Evolutionary conservation across 2,329 filamentous ascomycete genomes (phyloP).

Genomic region (Pseudogymnoascus sp.): DNA sequence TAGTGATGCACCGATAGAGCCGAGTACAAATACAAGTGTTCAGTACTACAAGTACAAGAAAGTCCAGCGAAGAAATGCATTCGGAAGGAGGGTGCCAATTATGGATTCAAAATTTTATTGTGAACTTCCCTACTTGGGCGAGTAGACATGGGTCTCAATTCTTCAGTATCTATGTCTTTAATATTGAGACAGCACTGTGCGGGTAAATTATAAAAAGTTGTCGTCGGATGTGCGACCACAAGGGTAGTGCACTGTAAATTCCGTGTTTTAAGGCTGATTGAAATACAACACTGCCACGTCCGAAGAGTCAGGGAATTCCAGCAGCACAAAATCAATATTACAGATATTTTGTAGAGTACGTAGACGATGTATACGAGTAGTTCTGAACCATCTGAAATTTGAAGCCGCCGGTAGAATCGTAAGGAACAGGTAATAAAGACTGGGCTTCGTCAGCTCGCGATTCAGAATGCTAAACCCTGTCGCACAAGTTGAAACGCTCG

Average conservation of each 20-base stretch:
- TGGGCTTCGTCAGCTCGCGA: constrained; percentile 3
- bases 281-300: neutral
- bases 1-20: neutral
- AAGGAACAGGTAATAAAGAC: constrained; percentile 2
- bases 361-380: neutral
- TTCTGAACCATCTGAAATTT: neutral
- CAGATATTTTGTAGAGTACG: neutral
- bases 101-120: neutral
- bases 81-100: neutral
- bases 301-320: neutral
- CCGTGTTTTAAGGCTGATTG: neutral
- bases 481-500: constrained; percentile 1
- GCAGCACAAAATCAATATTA: neutral
- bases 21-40: constrained; percentile 7
- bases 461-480: constrained; percentile 8
- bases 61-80: neutral
- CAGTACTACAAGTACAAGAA: neutral
- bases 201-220: neutral
- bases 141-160: neutral
- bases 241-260: neutral
- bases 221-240: neutral
- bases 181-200: constrained; percentile 1
- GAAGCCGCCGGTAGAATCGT: neutral
- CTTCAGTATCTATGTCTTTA: neutral
- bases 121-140: neutral